Conservation (phyloP, 768 basidiomycete genomes). For the Tubosaeta brunneosetosa region DNA sequence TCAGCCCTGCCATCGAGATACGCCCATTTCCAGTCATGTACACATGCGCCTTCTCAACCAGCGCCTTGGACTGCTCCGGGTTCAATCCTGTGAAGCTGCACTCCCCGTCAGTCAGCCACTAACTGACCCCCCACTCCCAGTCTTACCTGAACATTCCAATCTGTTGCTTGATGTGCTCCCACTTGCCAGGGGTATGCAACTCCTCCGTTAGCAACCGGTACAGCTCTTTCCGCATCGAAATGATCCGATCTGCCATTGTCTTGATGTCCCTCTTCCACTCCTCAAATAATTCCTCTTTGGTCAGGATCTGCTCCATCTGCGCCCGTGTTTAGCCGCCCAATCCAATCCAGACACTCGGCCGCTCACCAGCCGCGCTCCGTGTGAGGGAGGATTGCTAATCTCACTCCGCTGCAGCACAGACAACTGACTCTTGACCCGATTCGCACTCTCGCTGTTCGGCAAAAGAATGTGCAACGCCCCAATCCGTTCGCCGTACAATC, state of each 20-base stretch:
- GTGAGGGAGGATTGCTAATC: constrained; percentile 91
- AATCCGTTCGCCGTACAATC: constrained; percentile 90
- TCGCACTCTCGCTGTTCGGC: constrained; percentile 57
- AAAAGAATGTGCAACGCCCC: constrained; percentile 89
- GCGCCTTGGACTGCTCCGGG: constrained; percentile 55
- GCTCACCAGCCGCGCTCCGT: constrained; percentile 84
- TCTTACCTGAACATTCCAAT: constrained; percentile 96
- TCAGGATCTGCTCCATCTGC: constrained; percentile 79
- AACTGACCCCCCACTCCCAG: not conserved
- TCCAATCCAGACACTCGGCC: not conserved
- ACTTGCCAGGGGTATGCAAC: constrained; percentile 83
- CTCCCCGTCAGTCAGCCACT: constrained; percentile 10
- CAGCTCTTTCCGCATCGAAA: constrained; percentile 82
- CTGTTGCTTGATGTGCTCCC: constrained; percentile 94
- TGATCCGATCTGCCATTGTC: constrained; percentile 77
- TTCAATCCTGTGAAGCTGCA: constrained; percentile 81
- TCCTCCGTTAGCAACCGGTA: constrained; percentile 63
- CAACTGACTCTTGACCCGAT: constrained; percentile 78
- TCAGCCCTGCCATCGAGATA: constrained; percentile 94
- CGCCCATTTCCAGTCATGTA: constrained; percentile 86
- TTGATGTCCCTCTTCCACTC: constrained; percentile 89
- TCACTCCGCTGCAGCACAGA: constrained; percentile 90
- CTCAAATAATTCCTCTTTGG: constrained; percentile 64
- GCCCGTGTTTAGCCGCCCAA: not conserved
- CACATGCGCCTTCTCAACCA: constrained; percentile 72